These are phyloP conservation scores for Candida smagusa DNA, from an alignment of 1,139 yeast genomes.

Conservation along the genomic window DNA sequence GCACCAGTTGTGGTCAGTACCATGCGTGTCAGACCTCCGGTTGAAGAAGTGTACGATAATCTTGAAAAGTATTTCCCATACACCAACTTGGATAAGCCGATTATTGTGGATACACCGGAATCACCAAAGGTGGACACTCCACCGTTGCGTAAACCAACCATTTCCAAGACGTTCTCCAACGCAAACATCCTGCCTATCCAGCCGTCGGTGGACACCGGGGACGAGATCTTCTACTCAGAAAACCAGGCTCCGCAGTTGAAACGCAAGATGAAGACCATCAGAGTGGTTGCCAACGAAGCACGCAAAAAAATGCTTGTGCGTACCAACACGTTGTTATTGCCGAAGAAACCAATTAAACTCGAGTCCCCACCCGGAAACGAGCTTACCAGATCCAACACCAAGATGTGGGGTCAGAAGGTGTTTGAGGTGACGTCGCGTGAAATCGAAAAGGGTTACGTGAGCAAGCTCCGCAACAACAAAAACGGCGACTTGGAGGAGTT, in stretches of 20 bases:
- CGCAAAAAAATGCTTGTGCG: conserved; percentile 47
- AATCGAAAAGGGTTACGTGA: conserved; percentile 54
- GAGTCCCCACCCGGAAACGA: conserved; percentile 12
- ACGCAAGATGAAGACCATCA: conserved; percentile 75
- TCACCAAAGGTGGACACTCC: conserved; percentile 36
- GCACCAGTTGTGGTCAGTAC: conserved; percentile 21
- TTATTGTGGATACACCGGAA: conserved; percentile 73
- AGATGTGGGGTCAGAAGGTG: conserved; percentile 96
- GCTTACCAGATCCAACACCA: conserved; percentile 76
- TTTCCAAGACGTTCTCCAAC: conserved; percentile 46
- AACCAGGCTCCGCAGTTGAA: conserved; percentile 25
- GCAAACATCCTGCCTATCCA: conserved; percentile 43
- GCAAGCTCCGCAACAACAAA: conserved; percentile 56
- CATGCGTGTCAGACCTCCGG: conserved; percentile 79
- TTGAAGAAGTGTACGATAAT: conserved; percentile 89
- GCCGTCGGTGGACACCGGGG: conserved; percentile 25
- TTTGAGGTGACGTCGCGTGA: conserved; percentile 84
- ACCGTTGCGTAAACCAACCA: conserved; percentile 31
- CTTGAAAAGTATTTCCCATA: conserved; percentile 90
- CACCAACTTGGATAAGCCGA: conserved; percentile 89
- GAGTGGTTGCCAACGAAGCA: conserved; percentile 93
- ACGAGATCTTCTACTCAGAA: conserved; percentile 35
- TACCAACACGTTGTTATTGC: neutral
- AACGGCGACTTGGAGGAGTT: conserved; percentile 75
- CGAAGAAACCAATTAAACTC: neutral